A percentile compares a stretch with the other conserved stretches of the same genome.
These are phyloP conservation scores for Trametes meyenii DNA, from an alignment of 768 basidiomycete genomes.

Conservation along the genomic window DNA sequence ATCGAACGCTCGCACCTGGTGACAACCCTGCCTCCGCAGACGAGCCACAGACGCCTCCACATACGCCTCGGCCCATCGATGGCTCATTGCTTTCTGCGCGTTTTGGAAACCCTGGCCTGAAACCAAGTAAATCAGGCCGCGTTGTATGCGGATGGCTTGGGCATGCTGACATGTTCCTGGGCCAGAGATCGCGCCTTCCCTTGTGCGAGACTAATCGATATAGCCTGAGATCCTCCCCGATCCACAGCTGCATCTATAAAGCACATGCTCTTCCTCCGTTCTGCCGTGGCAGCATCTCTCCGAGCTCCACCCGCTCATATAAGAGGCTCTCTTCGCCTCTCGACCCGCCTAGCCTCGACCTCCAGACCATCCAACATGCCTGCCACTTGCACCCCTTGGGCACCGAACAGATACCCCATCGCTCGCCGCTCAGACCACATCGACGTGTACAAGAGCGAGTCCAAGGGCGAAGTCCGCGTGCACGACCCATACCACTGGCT, in stretches of 20 bases:
- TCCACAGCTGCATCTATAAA: conserved; percentile 20
- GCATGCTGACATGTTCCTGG: conserved; percentile 18
- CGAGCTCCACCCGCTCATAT: conserved; percentile 26
- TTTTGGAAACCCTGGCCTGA: neutral
- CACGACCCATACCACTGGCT: conserved; percentile 79
- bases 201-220: conserved; percentile 18
- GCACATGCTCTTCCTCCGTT: conserved; percentile 24
- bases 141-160: conserved; percentile 1
- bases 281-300: conserved; percentile 23
- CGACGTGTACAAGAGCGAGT: conserved; percentile 69
- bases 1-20: conserved; percentile 3
- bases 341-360: conserved; percentile 18
- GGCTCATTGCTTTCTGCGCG: conserved; percentile 7
- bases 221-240: conserved; percentile 20
- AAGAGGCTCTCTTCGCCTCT: conserved; percentile 18
- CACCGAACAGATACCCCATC: conserved; percentile 59
- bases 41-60: neutral
- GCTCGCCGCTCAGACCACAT: conserved; percentile 68
- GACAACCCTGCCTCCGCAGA: neutral
- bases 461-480: conserved; percentile 62
- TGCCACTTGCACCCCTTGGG: conserved; percentile 50
- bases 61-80: conserved; percentile 16
- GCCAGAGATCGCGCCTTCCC: conserved; percentile 16
- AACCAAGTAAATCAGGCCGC: conserved; percentile 12
- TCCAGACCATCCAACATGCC: conserved; percentile 26